A percentile compares a stretch with the other conserved stretches of the same genome.
phyloP scores from a whole-genome alignment of 2,329 filamentous ascomycete species.

The Coniochaeta sp. region DNA sequence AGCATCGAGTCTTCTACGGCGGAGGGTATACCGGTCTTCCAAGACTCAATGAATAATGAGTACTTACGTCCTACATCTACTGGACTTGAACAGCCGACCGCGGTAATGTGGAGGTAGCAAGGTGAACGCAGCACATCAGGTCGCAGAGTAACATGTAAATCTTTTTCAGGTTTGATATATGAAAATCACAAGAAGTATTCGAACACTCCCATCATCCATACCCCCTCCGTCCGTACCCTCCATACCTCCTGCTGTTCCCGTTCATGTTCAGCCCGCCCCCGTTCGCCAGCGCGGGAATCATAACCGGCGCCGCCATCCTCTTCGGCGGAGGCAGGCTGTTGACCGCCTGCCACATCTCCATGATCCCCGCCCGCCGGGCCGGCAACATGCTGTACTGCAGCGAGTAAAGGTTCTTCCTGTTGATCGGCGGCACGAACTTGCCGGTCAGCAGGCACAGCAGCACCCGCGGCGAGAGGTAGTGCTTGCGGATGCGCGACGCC shows the following conservation, averaged over 20 bases:
- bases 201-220: not conserved
- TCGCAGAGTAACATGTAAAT: not conserved
- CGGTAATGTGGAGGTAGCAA: not conserved
- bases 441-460: conserved; percentile 83
- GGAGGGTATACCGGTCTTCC: not conserved
- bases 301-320: conserved; percentile 31
- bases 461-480: conserved; percentile 86
- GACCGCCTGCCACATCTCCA: conserved; percentile 77
- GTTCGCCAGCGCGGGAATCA: conserved; percentile 23
- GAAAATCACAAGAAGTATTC: not conserved
- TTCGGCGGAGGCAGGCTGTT: conserved; percentile 38
- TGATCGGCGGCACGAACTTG: conserved; percentile 89
- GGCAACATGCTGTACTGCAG: conserved; percentile 98
- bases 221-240: conserved; percentile 7
- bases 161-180: not conserved
- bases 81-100: no score
- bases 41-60: no score
- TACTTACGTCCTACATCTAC: no score
- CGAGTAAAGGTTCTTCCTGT: conserved; percentile 89
- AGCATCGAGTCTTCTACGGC: not conserved
- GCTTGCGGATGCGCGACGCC: conserved; percentile 82
- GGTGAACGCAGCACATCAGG: not conserved
- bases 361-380: conserved; percentile 67
- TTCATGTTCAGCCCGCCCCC: conserved; percentile 15
- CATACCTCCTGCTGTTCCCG: conserved; percentile 10